Conservation (phyloP, 139 green algal genomes). For the Chara braunii region DNA sequence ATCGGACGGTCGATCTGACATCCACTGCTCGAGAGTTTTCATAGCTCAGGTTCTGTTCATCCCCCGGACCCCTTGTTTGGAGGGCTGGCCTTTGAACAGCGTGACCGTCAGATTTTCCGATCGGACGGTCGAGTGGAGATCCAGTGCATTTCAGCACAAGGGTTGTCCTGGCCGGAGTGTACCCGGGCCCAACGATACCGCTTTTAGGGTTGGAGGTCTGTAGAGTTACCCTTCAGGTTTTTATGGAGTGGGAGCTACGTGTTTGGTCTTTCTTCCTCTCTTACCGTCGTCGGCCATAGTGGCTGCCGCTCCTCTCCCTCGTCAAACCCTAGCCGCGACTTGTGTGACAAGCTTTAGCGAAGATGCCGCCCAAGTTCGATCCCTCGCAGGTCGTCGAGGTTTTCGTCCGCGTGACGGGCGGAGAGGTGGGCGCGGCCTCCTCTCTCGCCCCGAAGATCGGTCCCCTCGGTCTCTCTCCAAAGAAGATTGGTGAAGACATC, state of each 20-base stretch:
- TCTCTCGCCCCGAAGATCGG: conserved; percentile 98
- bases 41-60: too few relatives aligned
- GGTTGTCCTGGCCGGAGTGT: too few relatives aligned
- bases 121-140: too few relatives aligned
- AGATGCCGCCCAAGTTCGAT: conserved; percentile 95
- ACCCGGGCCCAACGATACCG: neutral
- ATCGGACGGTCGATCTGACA: too few relatives aligned
- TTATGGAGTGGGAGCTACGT: neutral
- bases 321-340: neutral
- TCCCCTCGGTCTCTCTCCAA: conserved; percentile 96
- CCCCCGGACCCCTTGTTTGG: too few relatives aligned
- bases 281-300: neutral
- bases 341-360: conserved; percentile 1
- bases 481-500: conserved; percentile 99
- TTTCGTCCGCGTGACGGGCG: conserved; percentile 92
- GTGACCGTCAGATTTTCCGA: too few relatives aligned
- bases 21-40: too few relatives aligned
- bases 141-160: too few relatives aligned
- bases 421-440: conserved; percentile 94
- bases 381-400: conserved; percentile 81
- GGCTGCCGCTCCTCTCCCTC: neutral
- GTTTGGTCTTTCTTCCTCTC: neutral
- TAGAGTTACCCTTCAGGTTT: too few relatives aligned
- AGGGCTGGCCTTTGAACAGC: too few relatives aligned
- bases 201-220: neutral